Evolutionary conservation across 2,329 filamentous ascomycete species (phyloP).

Genomic region (Paraconiothyrium sp.): DNA sequence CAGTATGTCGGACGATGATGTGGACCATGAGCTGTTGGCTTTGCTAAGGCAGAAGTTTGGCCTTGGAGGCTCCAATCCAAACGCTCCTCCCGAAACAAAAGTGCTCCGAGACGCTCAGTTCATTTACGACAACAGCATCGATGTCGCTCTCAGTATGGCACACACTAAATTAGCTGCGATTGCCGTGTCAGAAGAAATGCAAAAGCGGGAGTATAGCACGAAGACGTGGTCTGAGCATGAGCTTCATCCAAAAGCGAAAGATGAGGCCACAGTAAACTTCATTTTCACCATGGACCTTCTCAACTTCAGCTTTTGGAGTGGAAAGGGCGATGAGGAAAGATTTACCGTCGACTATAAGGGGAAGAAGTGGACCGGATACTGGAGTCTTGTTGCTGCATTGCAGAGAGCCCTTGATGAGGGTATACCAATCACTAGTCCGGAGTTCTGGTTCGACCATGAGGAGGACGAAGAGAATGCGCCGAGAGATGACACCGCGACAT

Average conservation of each 20-base stretch:
- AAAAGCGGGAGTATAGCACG: slow-evolving; percentile 82
- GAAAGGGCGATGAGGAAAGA: slow-evolving; percentile 71
- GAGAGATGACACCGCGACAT: slow-evolving; percentile 56
- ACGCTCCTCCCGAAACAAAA: slow-evolving; percentile 75
- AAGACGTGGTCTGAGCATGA: slow-evolving; percentile 88
- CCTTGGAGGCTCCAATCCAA: slow-evolving; percentile 62
- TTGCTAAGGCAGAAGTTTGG: slow-evolving; percentile 83
- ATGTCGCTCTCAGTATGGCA: slow-evolving; percentile 86
- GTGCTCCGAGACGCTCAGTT: slow-evolving; percentile 85
- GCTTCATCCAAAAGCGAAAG: slow-evolving; percentile 84
- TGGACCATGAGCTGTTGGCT: slow-evolving; percentile 85
- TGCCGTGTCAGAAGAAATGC: slow-evolving; percentile 82
- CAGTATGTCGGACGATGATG: slow-evolving; percentile 88
- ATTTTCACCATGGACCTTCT: slow-evolving; percentile 97
- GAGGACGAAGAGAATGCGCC: slow-evolving; percentile 79
- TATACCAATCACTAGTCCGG: slow-evolving; percentile 87
- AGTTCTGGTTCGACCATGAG: slow-evolving; percentile 83
- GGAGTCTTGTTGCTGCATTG: slow-evolving; percentile 87
- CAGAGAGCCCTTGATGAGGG: slow-evolving; percentile 89
- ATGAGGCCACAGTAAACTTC: slow-evolving; percentile 84
- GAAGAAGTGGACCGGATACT: slow-evolving; percentile 91
- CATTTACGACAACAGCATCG: slow-evolving; percentile 91
- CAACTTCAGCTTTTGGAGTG: slow-evolving; percentile 98
- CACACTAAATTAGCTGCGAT: slow-evolving; percentile 84
- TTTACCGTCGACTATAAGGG: slow-evolving; percentile 86